phyloP scores from a whole-genome alignment of 2,329 filamentous ascomycete genomes.

The Ascochyta clinopodiicola region DNA sequence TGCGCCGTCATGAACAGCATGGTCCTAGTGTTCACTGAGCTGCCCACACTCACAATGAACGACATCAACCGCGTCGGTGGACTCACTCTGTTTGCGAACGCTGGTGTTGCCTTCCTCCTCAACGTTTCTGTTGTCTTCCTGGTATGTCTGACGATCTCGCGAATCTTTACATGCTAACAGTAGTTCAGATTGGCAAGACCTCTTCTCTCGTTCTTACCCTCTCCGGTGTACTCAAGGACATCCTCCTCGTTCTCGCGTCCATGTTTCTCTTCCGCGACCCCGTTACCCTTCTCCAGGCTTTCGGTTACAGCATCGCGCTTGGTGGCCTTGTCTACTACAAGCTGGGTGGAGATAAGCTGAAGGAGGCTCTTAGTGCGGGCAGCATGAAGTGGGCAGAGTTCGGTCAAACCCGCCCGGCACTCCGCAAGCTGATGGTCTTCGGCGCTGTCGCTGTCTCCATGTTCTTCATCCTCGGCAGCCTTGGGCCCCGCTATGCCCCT shows the following conservation, averaged over 20 bases:
- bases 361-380: slow-evolving; percentile 75
- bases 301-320: slow-evolving; percentile 82
- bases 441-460: slow-evolving; percentile 67
- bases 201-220: slow-evolving; percentile 86
- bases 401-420: slow-evolving; percentile 74
- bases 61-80: slow-evolving; percentile 78
- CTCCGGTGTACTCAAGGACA: slow-evolving; percentile 87
- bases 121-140: slow-evolving; percentile 88
- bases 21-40: slow-evolving; percentile 75
- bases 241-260: slow-evolving; percentile 78
- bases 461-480: slow-evolving; percentile 70
- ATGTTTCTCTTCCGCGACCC: slow-evolving; percentile 83
- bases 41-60: slow-evolving; percentile 71
- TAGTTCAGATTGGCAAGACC: slow-evolving; percentile 78
- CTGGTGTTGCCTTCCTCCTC: slow-evolving; percentile 77
- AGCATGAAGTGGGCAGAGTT: slow-evolving; percentile 86
- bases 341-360: slow-evolving; percentile 82
- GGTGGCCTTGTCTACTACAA: slow-evolving; percentile 85
- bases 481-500: slow-evolving; percentile 49
- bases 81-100: slow-evolving; percentile 76
- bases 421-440: slow-evolving; percentile 79
- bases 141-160: slow-evolving; percentile 59
- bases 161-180: slow-evolving; percentile 20
- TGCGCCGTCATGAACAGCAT: slow-evolving; percentile 82
- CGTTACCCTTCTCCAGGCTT: slow-evolving; percentile 77